Percentiles rank a stretch among this genome's conserved stretches.
phyloP scores from a whole-genome alignment of 768 basidiomycete species.

The Baorangia bicolor region DNA sequence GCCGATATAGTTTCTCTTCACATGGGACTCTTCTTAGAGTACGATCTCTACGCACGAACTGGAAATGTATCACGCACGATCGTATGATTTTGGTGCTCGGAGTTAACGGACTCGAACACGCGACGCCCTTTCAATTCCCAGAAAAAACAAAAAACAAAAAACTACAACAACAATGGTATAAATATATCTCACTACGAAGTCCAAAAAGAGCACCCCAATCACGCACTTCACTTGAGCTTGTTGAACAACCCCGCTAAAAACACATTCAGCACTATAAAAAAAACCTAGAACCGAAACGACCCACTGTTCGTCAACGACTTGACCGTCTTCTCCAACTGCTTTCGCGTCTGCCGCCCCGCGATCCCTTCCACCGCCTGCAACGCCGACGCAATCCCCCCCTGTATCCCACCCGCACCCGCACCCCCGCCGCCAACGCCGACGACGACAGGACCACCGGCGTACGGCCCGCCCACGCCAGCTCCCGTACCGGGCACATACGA shows the following conservation, averaged over 20 bases:
- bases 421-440: not conserved
- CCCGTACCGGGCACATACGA: slow-evolving; percentile 9
- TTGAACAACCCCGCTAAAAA: slow-evolving; percentile 6
- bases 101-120: too few species aligned
- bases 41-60: too few species aligned
- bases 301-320: slow-evolving; percentile 51
- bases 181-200: too few species aligned
- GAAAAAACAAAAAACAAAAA: too few species aligned
- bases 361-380: slow-evolving; percentile 54
- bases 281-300: slow-evolving; percentile 31
- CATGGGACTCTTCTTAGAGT: too few species aligned
- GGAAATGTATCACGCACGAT: too few species aligned
- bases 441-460: not conserved
- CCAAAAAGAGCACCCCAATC: too few species aligned
- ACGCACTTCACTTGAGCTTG: too few species aligned
- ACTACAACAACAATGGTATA: too few species aligned
- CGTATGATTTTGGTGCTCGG: too few species aligned
- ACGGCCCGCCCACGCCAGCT: not conserved
- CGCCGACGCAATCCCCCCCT: slow-evolving; percentile 36
- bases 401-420: not conserved
- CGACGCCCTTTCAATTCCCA: too few species aligned
- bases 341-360: slow-evolving; percentile 49
- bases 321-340: slow-evolving; percentile 48
- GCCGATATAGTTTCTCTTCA: too few species aligned
- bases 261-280: not conserved